phyloP scores from a whole-genome alignment of 1,284 basidiomycete genomes.

The Cystobasidiaceae sp. region DNA sequence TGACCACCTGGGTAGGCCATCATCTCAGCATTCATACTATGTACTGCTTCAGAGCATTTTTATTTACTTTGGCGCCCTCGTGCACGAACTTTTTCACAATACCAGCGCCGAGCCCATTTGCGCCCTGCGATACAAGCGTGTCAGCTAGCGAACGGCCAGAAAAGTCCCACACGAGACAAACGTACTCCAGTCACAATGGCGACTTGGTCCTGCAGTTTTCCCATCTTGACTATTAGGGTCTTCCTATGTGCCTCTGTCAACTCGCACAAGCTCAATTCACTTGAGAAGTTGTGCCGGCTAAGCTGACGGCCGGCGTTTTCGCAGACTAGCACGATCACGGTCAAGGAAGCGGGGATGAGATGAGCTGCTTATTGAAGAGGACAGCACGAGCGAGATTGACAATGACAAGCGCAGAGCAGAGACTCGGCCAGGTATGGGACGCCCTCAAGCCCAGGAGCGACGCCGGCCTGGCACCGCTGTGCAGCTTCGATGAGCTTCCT shows the following conservation, averaged over 20 bases:
- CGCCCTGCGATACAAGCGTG: constrained; percentile 7
- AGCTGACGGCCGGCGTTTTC: no score
- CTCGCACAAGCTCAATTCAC: background rate
- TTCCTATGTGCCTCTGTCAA: background rate
- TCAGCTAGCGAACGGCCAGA: background rate
- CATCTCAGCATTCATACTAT: background rate
- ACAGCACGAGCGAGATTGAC: no score
- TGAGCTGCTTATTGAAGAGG: no score
- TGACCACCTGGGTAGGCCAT: background rate
- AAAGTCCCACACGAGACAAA: background rate
- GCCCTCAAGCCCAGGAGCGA: background rate
- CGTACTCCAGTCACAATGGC: constrained; percentile 23
- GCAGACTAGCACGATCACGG: no score
- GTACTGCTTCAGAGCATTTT: background rate
- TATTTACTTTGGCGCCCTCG: constrained; percentile 20
- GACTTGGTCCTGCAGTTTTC: constrained; percentile 19
- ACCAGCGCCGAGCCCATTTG: constrained; percentile 10
- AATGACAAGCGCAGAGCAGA: no score
- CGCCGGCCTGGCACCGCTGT: constrained; percentile 1
- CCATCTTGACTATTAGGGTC: background rate
- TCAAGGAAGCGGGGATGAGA: no score
- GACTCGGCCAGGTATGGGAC: no score
- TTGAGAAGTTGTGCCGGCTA: background rate
- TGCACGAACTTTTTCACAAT: constrained; percentile 19
- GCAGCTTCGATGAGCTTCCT: constrained; percentile 23